Percentiles rank a stretch among this genome's conserved stretches.
Evolutionary conservation across 2,329 filamentous ascomycete genomes (phyloP).

Genomic region (Tympanopsis confertula): DNA sequence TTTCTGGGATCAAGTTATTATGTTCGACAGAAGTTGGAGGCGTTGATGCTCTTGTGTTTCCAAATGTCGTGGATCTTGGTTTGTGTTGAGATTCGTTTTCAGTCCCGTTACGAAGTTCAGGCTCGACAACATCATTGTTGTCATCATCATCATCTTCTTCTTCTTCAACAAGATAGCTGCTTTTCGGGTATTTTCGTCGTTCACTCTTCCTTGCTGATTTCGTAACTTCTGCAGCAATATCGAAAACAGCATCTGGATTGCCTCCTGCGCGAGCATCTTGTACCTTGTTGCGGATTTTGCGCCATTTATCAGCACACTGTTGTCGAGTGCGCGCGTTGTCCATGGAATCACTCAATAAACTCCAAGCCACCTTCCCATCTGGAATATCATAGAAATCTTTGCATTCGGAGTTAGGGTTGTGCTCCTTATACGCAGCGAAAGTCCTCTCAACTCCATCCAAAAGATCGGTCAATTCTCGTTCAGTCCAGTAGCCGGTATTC

Average conservation of each 20-base stretch:
- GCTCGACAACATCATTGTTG: too few relatives aligned
- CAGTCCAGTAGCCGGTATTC: constrained; percentile 20
- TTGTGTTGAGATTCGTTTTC: too few relatives aligned
- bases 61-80: too few relatives aligned
- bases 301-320: constrained; percentile 24
- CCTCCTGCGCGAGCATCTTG: constrained; percentile 9
- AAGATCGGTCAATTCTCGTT: constrained; percentile 12
- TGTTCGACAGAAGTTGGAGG: too few relatives aligned
- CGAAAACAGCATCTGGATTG: constrained; percentile 12
- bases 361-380: constrained; percentile 12
- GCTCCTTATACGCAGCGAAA: not conserved
- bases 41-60: too few relatives aligned
- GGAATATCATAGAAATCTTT: not conserved
- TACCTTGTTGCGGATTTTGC: constrained; percentile 15
- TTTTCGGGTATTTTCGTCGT: too few relatives aligned
- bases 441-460: not conserved
- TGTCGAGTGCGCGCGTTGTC: constrained; percentile 18
- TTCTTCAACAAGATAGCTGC: too few relatives aligned
- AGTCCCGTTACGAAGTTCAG: too few relatives aligned
- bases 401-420: not conserved
- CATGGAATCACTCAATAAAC: constrained; percentile 15
- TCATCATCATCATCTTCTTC: too few relatives aligned
- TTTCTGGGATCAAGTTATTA: too few relatives aligned
- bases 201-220: too few relatives aligned
- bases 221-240: constrained; percentile 8